These are phyloP conservation scores for Arxiozyma bovina DNA, from an alignment of 1,139 yeast genomes.

Conservation along the genomic window DNA sequence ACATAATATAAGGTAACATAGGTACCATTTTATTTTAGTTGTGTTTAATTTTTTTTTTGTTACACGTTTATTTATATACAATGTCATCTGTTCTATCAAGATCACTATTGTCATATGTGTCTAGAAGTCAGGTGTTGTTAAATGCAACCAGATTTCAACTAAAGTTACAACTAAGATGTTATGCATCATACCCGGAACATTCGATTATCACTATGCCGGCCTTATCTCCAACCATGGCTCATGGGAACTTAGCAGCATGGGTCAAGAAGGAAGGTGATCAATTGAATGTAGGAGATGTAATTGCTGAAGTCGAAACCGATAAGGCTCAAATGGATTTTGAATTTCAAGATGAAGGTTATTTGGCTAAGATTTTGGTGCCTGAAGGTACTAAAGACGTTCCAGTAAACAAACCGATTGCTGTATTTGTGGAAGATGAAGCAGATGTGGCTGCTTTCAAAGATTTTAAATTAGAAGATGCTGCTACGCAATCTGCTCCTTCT, in stretches of 20 bases:
- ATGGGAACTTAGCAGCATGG: slow-evolving; percentile 87
- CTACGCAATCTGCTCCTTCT: slow-evolving; percentile 10
- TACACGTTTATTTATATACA: not conserved
- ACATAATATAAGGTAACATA: no score
- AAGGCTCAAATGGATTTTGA: slow-evolving; percentile 99
- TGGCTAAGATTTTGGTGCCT: slow-evolving; percentile 81
- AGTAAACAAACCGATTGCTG: slow-evolving; percentile 93
- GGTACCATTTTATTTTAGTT: no score
- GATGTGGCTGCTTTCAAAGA: slow-evolving; percentile 84
- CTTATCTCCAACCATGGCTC: slow-evolving; percentile 95
- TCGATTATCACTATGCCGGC: slow-evolving; percentile 69
- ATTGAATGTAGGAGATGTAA: slow-evolving; percentile 81
- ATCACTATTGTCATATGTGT: slow-evolving; percentile 18
- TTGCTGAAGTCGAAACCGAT: slow-evolving; percentile 97
- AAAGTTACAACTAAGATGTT: slow-evolving; percentile 17
- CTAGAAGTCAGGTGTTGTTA: slow-evolving; percentile 15
- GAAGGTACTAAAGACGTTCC: slow-evolving; percentile 87
- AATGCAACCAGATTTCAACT: slow-evolving; percentile 18
- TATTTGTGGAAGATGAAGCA: slow-evolving; percentile 77
- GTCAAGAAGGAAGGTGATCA: slow-evolving; percentile 80
- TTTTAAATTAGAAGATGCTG: slow-evolving; percentile 82
- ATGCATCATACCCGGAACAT: slow-evolving; percentile 48
- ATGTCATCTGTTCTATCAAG: slow-evolving; percentile 26
- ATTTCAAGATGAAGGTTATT: slow-evolving; percentile 94
- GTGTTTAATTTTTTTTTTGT: no score